Conservation (phyloP, 345 rosid genomes). For the Boechera retrofracta region DNA sequence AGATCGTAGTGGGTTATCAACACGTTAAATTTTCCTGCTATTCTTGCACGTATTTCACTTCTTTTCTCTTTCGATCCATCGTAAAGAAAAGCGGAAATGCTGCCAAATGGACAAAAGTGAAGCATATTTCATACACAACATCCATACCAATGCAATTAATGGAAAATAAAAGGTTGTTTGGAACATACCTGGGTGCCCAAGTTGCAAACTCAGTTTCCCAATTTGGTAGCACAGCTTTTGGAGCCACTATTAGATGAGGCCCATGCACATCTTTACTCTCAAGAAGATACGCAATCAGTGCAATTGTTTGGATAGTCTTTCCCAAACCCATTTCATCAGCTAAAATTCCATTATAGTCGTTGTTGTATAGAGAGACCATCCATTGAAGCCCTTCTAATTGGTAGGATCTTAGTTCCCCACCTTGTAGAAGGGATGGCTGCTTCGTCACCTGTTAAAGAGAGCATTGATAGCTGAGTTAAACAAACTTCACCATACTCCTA, state of each 20-base stretch:
- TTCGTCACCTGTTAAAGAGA: conserved; percentile 70
- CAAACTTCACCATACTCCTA: conserved; percentile 16
- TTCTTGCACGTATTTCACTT: conserved; percentile 74
- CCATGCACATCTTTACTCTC: conserved; percentile 82
- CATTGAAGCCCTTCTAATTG: conserved; percentile 98
- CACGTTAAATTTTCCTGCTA: conserved; percentile 66
- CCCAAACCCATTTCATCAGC: conserved; percentile 99
- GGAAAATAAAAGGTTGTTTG: background rate
- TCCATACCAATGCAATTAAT: background rate
- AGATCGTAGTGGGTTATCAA: conserved; percentile 95
- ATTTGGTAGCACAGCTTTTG: conserved; percentile 97
- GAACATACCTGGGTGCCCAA: conserved; percentile 84
- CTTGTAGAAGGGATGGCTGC: conserved; percentile 88
- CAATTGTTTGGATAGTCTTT: conserved; percentile 94
- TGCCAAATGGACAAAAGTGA: conserved; percentile 46
- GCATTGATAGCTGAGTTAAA: conserved; percentile 6
- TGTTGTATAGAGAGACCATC: conserved; percentile 96
- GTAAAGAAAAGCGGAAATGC: conserved; percentile 88
- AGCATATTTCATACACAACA: conserved; percentile 11
- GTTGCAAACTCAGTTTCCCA: conserved; percentile 92
- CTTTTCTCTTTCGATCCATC: conserved; percentile 96
- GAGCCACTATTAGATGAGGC: conserved; percentile 96
- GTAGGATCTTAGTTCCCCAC: conserved; percentile 91
- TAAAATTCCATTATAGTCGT: conserved; percentile 94
- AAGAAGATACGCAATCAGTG: conserved; percentile 85